Evolutionary conservation across 306 rosid genomes (phyloP).

Genomic region (Castanea mollissima): DNA sequence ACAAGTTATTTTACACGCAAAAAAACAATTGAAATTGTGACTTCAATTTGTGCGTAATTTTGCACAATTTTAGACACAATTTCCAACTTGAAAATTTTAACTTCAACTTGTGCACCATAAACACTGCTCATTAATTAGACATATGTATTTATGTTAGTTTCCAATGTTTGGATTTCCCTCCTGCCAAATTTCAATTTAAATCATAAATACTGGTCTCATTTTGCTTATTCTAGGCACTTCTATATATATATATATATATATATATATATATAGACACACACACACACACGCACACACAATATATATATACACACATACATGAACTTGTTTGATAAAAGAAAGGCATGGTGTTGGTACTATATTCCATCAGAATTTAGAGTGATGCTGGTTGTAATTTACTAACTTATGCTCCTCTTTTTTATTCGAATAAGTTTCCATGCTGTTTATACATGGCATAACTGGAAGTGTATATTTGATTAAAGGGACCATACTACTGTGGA

Average conservation of each 20-base stretch:
- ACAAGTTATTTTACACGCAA: no score
- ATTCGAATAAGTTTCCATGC: neutral
- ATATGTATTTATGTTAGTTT: neutral
- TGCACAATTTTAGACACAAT: no score
- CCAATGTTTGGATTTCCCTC: neutral
- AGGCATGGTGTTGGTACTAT: neutral
- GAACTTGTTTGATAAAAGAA: neutral
- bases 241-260: no score
- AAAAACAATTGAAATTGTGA: no score
- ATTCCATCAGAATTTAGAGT: neutral
- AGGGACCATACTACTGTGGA: constrained; percentile 73
- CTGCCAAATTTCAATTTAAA: neutral
- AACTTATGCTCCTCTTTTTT: neutral
- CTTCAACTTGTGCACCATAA: neutral
- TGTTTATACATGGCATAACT: neutral
- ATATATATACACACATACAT: neutral
- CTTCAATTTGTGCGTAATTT: no score
- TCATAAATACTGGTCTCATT: neutral
- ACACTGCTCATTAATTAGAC: no score
- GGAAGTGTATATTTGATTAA: neutral
- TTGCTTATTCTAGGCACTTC: neutral
- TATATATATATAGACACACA: no score
- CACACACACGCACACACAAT: no score
- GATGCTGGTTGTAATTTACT: neutral
- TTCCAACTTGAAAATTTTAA: no score